Evolutionary conservation across 2,329 filamentous ascomycete genomes (phyloP), one percentile per base, ranked within the genome.

Genomic region (Diaporthe citrichinensis): DNA sequence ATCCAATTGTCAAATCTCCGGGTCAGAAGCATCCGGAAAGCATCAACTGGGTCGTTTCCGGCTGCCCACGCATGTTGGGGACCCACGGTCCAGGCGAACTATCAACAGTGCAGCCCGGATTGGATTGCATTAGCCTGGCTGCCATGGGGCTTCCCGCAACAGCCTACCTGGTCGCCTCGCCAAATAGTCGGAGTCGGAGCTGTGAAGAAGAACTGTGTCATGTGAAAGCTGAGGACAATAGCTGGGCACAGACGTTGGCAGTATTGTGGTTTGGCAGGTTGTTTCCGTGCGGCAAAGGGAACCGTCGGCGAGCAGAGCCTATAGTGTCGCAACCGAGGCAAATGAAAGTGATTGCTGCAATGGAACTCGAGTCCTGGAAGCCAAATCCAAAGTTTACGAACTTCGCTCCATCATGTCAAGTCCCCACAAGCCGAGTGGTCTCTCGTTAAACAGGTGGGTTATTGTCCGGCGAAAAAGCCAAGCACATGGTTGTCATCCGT

Each of bases 221-320:
- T 14, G 46, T 39, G 46, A 17, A 39, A 68, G 46, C 23, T 34
- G 44, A 46, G 20, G 41, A 44, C 20, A n/a, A n/a, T 44, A 36
- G 36, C 58, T n/a, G 23, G 36, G 36, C 58, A 41, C n/a, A 44
- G 20, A 67, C 39, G 12, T 23, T 8, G 9, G 61, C 41, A 49
- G 17, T 5, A 46, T 51, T 51, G 44, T 67, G 44, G 28, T 51
- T 36, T 67, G 62, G 44, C 44, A 34, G 28, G 28, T 36, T 28
- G 15, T n/a, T 67, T 10, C 31, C 44, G 62, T 25, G 28, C 28
- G 31, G n/a, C 23, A 39, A 34, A 25, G 31, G 31, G 15, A 53
- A 39, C n/a, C 14, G 49, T 69, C 65, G 34, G 46, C 49, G 65
- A 28, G n/a, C 46, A 55, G 65, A 55, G 65, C 46, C 65, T 69